Conservation (phyloP, 805 yeast species). For the Metschnikowia cerradonensis region DNA sequence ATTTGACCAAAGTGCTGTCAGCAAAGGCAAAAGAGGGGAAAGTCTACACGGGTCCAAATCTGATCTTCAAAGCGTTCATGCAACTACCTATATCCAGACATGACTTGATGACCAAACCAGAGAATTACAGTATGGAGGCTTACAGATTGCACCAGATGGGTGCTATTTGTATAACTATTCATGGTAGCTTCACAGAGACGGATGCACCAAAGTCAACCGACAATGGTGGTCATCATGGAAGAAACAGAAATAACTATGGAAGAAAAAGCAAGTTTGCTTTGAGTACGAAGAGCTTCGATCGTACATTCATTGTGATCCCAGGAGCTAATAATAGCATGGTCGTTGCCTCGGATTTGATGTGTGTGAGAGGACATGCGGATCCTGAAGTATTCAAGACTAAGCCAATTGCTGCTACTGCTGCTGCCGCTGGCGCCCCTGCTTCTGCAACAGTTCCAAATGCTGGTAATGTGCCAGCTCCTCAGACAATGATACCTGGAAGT, state of each 20-base stretch:
- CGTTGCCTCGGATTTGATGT: constrained; percentile 82
- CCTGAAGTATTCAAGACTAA: constrained; percentile 15
- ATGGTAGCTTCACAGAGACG: constrained; percentile 78
- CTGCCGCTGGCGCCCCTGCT: constrained; percentile 5
- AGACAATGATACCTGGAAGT: constrained; percentile 1
- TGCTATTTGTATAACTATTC: constrained; percentile 75
- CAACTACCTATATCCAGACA: constrained; percentile 80
- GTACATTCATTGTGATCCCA: constrained; percentile 74
- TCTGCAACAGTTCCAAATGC: constrained; percentile 14
- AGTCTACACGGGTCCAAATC: constrained; percentile 64
- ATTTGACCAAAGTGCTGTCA: constrained; percentile 58
- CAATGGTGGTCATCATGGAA: constrained; percentile 15
- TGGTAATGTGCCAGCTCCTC: constrained; percentile 3
- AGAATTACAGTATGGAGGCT: constrained; percentile 70
- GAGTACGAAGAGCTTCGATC: constrained; percentile 74
- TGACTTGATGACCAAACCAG: constrained; percentile 57
- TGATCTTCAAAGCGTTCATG: constrained; percentile 56
- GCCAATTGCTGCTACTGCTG: constrained; percentile 8
- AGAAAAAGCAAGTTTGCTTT: constrained; percentile 35
- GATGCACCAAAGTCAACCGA: constrained; percentile 47
- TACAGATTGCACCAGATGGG: constrained; percentile 66
- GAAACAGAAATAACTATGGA: constrained; percentile 15
- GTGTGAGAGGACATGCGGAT: constrained; percentile 36
- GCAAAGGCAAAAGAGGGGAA: constrained; percentile 54
- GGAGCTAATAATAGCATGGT: constrained; percentile 65